Percentiles rank a stretch among this genome's conserved stretches.
These are phyloP conservation scores for Boletus reticuloceps DNA, from an alignment of 768 basidiomycete genomes.

Conservation along the genomic window DNA sequence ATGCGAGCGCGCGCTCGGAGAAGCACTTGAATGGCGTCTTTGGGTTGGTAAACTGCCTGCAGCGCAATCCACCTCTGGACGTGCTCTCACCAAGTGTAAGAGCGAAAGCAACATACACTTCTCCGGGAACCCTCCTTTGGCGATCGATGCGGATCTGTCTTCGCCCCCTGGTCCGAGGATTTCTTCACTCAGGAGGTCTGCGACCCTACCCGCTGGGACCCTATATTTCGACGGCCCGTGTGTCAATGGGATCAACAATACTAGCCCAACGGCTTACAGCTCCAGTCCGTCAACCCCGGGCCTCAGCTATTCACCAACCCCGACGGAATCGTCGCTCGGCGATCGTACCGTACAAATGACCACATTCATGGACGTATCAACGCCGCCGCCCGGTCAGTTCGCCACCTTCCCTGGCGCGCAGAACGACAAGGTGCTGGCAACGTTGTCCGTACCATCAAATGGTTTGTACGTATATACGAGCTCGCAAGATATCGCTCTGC, in stretches of 20 bases:
- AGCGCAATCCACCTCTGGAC: slow-evolving; percentile 32
- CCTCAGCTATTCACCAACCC: slow-evolving; percentile 58
- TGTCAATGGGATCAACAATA: not conserved
- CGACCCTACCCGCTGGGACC: slow-evolving; percentile 41
- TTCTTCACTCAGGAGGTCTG: slow-evolving; percentile 37
- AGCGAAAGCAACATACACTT: slow-evolving; percentile 45
- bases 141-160: slow-evolving; percentile 3
- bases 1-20: slow-evolving; percentile 85
- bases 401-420: slow-evolving; percentile 33
- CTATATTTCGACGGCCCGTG: slow-evolving; percentile 21
- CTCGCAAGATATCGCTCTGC: slow-evolving; percentile 12
- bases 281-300: slow-evolving; percentile 53
- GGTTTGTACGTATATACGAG: slow-evolving; percentile 18
- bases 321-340: slow-evolving; percentile 54
- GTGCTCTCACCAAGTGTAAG: slow-evolving; percentile 46
- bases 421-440: slow-evolving; percentile 33
- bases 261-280: slow-evolving; percentile 27
- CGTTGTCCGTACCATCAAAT: slow-evolving; percentile 15
- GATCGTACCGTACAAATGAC: slow-evolving; percentile 59
- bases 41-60: slow-evolving; percentile 78
- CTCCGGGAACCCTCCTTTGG: not conserved
- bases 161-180: slow-evolving; percentile 11
- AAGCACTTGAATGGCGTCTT: slow-evolving; percentile 85
- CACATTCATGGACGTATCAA: slow-evolving; percentile 45
- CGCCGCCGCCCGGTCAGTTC: slow-evolving; percentile 36